These are phyloP conservation scores for Porcisia hertigi DNA, from an alignment of 208 protist species.

Conservation along the genomic window DNA sequence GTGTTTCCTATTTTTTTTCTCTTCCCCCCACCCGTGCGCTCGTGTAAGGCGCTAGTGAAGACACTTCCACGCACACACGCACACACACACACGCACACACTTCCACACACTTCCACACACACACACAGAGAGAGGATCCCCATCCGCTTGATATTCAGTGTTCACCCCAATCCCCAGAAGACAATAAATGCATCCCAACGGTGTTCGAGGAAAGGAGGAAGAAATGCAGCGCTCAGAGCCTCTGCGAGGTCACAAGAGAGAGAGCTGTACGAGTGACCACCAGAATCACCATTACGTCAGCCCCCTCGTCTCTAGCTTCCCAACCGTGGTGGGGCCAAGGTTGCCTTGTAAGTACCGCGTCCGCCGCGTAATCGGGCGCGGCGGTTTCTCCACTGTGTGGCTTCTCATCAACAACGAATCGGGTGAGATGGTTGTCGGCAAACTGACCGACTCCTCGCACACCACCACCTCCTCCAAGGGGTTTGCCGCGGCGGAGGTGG, in stretches of 20 bases:
- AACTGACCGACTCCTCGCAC: slow-evolving; percentile 46
- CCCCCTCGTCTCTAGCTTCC: slow-evolving; percentile 53
- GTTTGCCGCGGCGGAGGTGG: slow-evolving; percentile 54
- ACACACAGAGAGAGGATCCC: no score
- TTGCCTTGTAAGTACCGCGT: slow-evolving; percentile 58
- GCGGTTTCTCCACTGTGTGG: slow-evolving; percentile 71
- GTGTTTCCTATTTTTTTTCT: neutral
- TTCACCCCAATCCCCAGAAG: no score
- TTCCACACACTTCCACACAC: neutral
- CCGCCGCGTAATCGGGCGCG: slow-evolving; percentile 48
- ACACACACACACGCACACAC: no score
- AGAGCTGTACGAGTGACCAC: neutral
- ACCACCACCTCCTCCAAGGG: slow-evolving; percentile 38
- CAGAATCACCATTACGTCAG: slow-evolving; percentile 37
- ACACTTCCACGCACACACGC: neutral
- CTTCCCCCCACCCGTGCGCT: neutral
- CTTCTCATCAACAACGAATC: slow-evolving; percentile 57
- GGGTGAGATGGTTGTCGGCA: slow-evolving; percentile 50
- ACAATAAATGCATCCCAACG: no score
- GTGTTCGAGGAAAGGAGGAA: neutral
- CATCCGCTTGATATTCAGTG: no score
- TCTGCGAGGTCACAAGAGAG: neutral
- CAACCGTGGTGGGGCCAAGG: slow-evolving; percentile 41
- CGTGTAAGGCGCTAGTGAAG: neutral
- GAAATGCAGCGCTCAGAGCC: neutral